These are phyloP conservation scores for Macaranga tanarius DNA, from an alignment of 441 rosid genomes.

Conservation along the genomic window DNA sequence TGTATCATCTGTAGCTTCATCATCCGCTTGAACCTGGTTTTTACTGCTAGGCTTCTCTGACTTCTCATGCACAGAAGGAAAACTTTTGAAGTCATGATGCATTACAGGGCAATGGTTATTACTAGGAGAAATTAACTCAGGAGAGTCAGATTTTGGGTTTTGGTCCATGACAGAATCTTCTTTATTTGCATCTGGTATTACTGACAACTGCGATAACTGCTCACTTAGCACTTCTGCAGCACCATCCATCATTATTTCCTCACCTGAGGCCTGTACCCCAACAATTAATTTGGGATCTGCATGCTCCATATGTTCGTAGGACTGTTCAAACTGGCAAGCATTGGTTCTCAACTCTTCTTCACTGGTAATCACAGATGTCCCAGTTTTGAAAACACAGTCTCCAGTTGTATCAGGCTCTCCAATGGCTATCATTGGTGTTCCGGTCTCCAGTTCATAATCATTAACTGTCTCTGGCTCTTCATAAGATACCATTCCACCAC, in stretches of 20 bases:
- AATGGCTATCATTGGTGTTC: constrained; percentile 10
- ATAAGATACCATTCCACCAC: constrained; percentile 4
- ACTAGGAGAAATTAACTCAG: constrained; percentile 23
- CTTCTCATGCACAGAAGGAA: constrained; percentile 9
- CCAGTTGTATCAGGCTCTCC: constrained; percentile 25
- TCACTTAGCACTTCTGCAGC: constrained; percentile 32
- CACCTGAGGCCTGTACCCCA: constrained; percentile 30
- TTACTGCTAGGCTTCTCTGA: constrained; percentile 24
- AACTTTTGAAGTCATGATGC: constrained; percentile 1
- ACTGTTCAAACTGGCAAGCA: constrained; percentile 18
- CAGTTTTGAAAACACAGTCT: constrained; percentile 21
- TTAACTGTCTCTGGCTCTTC: constrained; percentile 27
- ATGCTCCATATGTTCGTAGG: constrained; percentile 29
- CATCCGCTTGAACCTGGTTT: constrained; percentile 31
- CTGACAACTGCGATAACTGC: constrained; percentile 25
- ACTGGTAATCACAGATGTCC: constrained; percentile 3
- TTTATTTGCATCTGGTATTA: constrained; percentile 19
- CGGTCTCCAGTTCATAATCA: constrained; percentile 23
- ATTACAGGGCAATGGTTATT: constrained; percentile 7
- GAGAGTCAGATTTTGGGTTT: constrained; percentile 14
- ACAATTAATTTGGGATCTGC: constrained; percentile 18
- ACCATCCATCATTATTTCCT: constrained; percentile 34
- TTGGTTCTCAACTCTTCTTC: constrained; percentile 31
- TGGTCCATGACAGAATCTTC: constrained; percentile 17
- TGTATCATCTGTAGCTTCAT: constrained; percentile 30